Evolutionary conservation across 1,139 yeast genomes (phyloP).

Genomic region (Pichia sp.): DNA sequence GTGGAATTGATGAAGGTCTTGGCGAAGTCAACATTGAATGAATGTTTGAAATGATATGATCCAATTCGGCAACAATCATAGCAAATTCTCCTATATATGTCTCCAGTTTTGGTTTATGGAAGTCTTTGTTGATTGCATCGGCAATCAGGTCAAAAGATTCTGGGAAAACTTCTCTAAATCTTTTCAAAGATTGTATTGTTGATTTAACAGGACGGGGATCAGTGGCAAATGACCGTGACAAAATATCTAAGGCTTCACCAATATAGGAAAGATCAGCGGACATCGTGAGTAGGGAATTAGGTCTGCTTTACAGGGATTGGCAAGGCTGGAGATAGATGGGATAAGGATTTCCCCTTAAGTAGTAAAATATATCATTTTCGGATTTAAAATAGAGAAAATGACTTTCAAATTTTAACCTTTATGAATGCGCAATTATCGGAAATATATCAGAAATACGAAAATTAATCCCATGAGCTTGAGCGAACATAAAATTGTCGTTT

Average conservation of each 20-base stretch:
- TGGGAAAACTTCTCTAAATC: constrained; percentile 54
- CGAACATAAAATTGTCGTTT: no score
- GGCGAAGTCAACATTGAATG: constrained; percentile 56
- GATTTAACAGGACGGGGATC: constrained; percentile 8
- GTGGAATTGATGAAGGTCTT: constrained; percentile 37
- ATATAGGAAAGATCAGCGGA: neutral
- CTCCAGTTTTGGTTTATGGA: constrained; percentile 57
- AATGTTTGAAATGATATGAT: constrained; percentile 51
- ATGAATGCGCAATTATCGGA: no score
- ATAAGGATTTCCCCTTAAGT: no score
- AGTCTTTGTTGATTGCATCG: constrained; percentile 57
- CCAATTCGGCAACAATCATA: constrained; percentile 46
- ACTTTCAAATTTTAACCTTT: no score
- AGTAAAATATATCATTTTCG: no score
- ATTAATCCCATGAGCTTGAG: no score
- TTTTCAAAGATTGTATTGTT: constrained; percentile 35
- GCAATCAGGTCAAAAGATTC: constrained; percentile 51
- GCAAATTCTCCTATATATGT: constrained; percentile 50
- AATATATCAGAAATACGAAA: no score
- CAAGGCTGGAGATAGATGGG: no score
- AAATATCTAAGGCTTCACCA: neutral
- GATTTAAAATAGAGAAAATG: no score
- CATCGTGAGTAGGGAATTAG: neutral
- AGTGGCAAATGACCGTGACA: neutral
- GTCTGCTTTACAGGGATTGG: no score